Base-by-base conservation (phyloP, 768 basidiomycete genomes). In the Calocybe gangraenosa region DNA sequence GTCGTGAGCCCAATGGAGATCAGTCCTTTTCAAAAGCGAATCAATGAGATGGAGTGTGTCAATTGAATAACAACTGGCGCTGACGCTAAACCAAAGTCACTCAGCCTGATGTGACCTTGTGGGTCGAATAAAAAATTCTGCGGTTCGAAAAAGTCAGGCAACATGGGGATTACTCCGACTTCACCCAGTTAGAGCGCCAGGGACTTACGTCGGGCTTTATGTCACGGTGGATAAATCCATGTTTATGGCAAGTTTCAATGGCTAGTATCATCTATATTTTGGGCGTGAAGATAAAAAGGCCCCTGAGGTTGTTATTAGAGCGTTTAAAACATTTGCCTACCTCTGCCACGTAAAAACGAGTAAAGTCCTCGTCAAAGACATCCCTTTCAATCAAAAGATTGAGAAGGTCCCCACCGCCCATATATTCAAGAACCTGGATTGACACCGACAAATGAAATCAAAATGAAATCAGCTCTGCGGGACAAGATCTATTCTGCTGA, bases 1-100 rank as follows among this genome's bases (percentile, higher is more conserved):
- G 66, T 98, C 93, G 65, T 97, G 93, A 17, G 92, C 90, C 94
- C 94, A 96, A 66, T 95, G 94, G 48, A 92, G 75, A 73, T 93
- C 87, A 47, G 91, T 89, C 44, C 88, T 92, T 62, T 57, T 42
- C 42, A 37, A 2, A 52, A 20, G 6, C 21, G 15, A 40, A 13
- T 6, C n/a, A 5, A 22, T 38, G 13, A 49, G 21, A 20, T 37
- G 35, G 36, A 46, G 25, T n/a, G 13, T 35, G 30, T 34, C 33
- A 17, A 40, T 22, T 40, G 37, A 46, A 22, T 62, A 55, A 58
- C 45, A 60, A 52, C 37, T 11, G 5, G 25, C 11, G 84, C 91
- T 70, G 66, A 96, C 76, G 94, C 94, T 54, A 98, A 73, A 31
- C 95, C 95, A 63, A 98, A 97, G 66, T 97, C 95, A 60, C 88